A percentile compares a stretch with the other conserved stretches of the same genome.
These are phyloP conservation scores for Exsudoporus floridanus DNA, from an alignment of 1,284 basidiomycete species.

Conservation along the genomic window DNA sequence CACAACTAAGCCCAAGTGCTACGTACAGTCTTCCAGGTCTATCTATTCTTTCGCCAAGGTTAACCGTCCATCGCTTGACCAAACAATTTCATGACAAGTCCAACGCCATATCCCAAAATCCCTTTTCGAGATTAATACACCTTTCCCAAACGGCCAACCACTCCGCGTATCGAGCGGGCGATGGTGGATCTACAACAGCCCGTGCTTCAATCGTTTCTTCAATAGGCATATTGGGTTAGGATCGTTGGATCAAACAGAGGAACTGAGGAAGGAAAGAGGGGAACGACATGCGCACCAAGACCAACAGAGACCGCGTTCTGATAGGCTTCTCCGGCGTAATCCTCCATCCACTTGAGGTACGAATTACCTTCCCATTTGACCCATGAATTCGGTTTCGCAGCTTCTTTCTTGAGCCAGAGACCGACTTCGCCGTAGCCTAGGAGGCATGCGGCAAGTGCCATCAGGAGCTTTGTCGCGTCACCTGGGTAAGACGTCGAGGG, in stretches of 20 bases:
- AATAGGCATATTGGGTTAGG: not conserved
- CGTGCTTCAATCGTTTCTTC: constrained; percentile 63
- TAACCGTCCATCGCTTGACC: not conserved
- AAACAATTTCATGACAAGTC: constrained; percentile 33
- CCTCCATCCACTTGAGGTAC: constrained; percentile 81
- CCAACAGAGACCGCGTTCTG: constrained; percentile 71
- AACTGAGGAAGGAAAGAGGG: not conserved
- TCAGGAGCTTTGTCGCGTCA: constrained; percentile 70
- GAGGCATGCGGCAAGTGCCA: constrained; percentile 85
- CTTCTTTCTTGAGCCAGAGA: constrained; percentile 68
- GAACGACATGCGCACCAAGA: constrained; percentile 51
- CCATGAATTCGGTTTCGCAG: constrained; percentile 48
- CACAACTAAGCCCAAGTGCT: not conserved
- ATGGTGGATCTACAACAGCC: constrained; percentile 66
- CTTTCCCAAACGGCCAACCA: constrained; percentile 77
- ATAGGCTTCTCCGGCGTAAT: constrained; percentile 73
- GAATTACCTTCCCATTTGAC: constrained; percentile 66
- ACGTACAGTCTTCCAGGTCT: not conserved
- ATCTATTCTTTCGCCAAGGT: not conserved
- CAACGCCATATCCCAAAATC: constrained; percentile 90
- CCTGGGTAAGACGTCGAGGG: constrained; percentile 40
- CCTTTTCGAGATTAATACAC: constrained; percentile 78
- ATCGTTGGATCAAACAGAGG: not conserved
- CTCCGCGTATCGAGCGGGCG: constrained; percentile 56
- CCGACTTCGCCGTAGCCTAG: constrained; percentile 96